Conservation (phyloP, 148 eudicot species). For the Vaccinium corymbosum region DNA sequence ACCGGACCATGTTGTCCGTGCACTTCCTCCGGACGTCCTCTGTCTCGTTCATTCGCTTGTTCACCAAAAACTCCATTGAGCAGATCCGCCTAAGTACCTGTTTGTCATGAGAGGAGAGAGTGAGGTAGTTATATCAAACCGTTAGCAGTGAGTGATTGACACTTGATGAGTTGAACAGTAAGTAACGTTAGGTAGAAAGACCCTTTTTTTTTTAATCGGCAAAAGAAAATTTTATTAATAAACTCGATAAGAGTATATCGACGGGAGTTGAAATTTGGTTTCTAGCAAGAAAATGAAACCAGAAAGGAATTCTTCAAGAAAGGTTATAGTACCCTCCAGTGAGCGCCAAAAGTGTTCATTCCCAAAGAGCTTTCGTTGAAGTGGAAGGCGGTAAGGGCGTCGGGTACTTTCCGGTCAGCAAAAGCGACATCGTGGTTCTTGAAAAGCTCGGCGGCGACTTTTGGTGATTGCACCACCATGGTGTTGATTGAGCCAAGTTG, state of each 20-base stretch:
- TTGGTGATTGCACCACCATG: slow-evolving; percentile 23
- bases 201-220: no score
- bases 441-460: slow-evolving; percentile 22
- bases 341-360: slow-evolving; percentile 14
- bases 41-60: slow-evolving; percentile 20
- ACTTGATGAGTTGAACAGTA: background rate
- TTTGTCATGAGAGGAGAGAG: background rate
- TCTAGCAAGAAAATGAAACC: background rate
- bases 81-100: slow-evolving; percentile 15
- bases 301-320: background rate
- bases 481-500: slow-evolving; percentile 28
- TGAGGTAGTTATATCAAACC: background rate
- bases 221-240: no score
- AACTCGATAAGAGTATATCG: no score
- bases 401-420: slow-evolving; percentile 20
- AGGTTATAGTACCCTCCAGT: slow-evolving; percentile 19
- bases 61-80: slow-evolving; percentile 19
- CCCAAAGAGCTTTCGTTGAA: slow-evolving; percentile 20
- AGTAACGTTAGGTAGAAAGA: no score
- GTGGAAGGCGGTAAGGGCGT: slow-evolving; percentile 16
- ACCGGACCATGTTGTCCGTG: slow-evolving; percentile 20
- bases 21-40: slow-evolving; percentile 13
- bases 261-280: no score
- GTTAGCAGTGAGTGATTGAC: background rate
- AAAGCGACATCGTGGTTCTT: slow-evolving; percentile 18